Conservation (phyloP, 352 stramenopile genomes). For the Pythium oligandrum region DNA sequence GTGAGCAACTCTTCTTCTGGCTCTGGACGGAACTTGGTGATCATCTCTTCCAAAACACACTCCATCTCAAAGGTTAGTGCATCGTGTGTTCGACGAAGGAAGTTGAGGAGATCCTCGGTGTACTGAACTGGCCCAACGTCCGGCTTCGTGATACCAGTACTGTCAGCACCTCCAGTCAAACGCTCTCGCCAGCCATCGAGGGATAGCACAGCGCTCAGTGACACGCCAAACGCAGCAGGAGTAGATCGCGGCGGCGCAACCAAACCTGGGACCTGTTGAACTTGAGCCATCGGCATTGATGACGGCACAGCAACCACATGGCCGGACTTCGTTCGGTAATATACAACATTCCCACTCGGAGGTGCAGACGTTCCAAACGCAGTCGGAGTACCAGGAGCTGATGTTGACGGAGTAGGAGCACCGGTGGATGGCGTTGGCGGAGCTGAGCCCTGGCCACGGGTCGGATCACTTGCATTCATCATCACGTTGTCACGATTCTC, state of each 20-base stretch:
- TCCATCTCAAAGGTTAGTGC: slow-evolving; percentile 94
- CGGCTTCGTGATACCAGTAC: slow-evolving; percentile 25
- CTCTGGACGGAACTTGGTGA: slow-evolving; percentile 95
- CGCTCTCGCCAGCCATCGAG: slow-evolving; percentile 64
- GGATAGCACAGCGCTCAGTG: slow-evolving; percentile 52
- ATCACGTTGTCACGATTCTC: slow-evolving; percentile 93
- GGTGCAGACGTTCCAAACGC: slow-evolving; percentile 19
- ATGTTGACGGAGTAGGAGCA: slow-evolving; percentile 5
- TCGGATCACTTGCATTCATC: slow-evolving; percentile 28
- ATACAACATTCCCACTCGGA: slow-evolving; percentile 28
- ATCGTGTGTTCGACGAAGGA: slow-evolving; percentile 88
- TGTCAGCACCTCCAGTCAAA: slow-evolving; percentile 5
- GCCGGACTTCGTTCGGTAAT: slow-evolving; percentile 79
- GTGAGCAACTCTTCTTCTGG: slow-evolving; percentile 97
- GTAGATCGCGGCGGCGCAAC: slow-evolving; percentile 58
- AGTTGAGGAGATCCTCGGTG: slow-evolving; percentile 93
- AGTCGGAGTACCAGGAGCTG: slow-evolving; percentile 5
- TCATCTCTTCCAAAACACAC: slow-evolving; percentile 98
- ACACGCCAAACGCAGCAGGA: slow-evolving; percentile 65
- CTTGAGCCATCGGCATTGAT: slow-evolving; percentile 43
- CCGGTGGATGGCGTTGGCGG: slow-evolving; percentile 12
- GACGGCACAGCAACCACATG: slow-evolving; percentile 72
- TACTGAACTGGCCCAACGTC: slow-evolving; percentile 86
- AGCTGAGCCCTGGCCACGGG: slow-evolving; percentile 6
- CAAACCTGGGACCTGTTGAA: slow-evolving; percentile 71